Percentiles rank a stretch among this genome's conserved stretches.
Evolutionary conservation across 2,329 filamentous ascomycete genomes (phyloP).

Genomic region (Metarhizium humberi): DNA sequence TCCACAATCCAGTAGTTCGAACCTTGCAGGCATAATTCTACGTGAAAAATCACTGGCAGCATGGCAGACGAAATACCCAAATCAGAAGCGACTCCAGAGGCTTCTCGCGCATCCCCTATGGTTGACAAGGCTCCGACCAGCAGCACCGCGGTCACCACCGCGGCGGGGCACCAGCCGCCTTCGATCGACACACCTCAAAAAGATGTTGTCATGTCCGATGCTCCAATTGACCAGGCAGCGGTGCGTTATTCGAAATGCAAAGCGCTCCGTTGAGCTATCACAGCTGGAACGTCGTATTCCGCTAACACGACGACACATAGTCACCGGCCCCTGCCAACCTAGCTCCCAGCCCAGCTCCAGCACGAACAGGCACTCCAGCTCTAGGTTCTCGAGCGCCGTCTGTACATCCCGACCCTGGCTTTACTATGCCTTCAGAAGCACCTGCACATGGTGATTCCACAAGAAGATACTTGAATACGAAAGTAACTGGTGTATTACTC

Average conservation of each 20-base stretch:
- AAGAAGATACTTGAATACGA: constrained; percentile 62
- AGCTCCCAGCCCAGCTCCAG: constrained; percentile 32
- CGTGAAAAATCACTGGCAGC: background rate
- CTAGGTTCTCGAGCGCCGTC: constrained; percentile 46
- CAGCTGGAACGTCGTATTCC: background rate
- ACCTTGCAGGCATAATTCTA: too few relatives aligned
- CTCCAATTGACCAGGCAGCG: constrained; percentile 28
- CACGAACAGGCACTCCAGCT: constrained; percentile 40
- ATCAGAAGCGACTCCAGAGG: constrained; percentile 11
- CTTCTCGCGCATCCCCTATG: constrained; percentile 11
- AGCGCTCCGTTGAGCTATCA: background rate
- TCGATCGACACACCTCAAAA: constrained; percentile 17
- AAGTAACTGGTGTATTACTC: constrained; percentile 57
- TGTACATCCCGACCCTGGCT: constrained; percentile 42
- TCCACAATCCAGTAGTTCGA: background rate
- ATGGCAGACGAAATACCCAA: constrained; percentile 23
- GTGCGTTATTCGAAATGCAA: constrained; percentile 18
- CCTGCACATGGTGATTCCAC: constrained; percentile 58
- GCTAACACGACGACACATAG: constrained; percentile 8
- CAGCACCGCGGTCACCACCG: constrained; percentile 8
- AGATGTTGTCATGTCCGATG: constrained; percentile 36
- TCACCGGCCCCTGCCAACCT: constrained; percentile 27
- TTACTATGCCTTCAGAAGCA: constrained; percentile 49
- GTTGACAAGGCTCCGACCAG: constrained; percentile 13
- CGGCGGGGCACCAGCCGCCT: constrained; percentile 4